Percentiles rank a stretch among this genome's conserved stretches.
These are phyloP conservation scores for Cordyceps cateniannulata DNA, from an alignment of 2,329 filamentous ascomycete genomes.

Conservation along the genomic window DNA sequence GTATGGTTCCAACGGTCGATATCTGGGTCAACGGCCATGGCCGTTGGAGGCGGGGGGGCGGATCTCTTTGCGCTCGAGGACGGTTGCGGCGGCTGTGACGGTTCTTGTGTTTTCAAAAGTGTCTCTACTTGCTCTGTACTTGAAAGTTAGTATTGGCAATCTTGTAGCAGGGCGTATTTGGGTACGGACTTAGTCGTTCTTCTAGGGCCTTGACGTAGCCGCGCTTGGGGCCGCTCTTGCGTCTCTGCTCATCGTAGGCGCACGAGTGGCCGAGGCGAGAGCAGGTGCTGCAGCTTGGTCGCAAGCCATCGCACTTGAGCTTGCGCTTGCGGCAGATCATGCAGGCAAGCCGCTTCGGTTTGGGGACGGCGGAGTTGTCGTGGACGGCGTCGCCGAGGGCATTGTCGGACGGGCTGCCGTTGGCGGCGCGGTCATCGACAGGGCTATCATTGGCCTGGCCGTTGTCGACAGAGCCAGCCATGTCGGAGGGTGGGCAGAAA, in stretches of 20 bases:
- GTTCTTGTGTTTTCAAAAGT: conserved; percentile 73
- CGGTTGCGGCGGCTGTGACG: conserved; percentile 21
- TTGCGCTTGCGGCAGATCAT: conserved; percentile 91
- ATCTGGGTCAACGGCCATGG: conserved; percentile 40
- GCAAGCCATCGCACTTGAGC: conserved; percentile 77
- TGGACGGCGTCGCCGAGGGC: conserved; percentile 33
- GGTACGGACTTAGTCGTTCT: conserved; percentile 72
- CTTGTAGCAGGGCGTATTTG: background rate
- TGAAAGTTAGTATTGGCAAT: conserved; percentile 13
- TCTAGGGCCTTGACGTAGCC: conserved; percentile 93
- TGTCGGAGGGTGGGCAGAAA: conserved; percentile 16
- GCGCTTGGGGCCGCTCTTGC: conserved; percentile 90
- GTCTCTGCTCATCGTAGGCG: conserved; percentile 84
- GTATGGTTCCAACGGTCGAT: conserved; percentile 50
- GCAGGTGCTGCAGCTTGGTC: conserved; percentile 84
- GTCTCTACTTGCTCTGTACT: conserved; percentile 82
- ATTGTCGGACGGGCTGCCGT: conserved; percentile 27
- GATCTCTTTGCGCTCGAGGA: background rate
- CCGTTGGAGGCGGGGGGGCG: conserved; percentile 20
- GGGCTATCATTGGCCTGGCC: conserved; percentile 26
- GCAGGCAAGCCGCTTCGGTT: conserved; percentile 90
- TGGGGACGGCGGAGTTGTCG: conserved; percentile 57
- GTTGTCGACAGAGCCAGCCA: conserved; percentile 32
- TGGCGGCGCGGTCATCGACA: background rate
- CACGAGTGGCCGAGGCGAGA: conserved; percentile 80